Percentiles rank a stretch among this genome's conserved stretches.
Evolutionary conservation across 108 stramenopile genomes (phyloP).

Genomic region (Pseudonitzschia pungens): DNA sequence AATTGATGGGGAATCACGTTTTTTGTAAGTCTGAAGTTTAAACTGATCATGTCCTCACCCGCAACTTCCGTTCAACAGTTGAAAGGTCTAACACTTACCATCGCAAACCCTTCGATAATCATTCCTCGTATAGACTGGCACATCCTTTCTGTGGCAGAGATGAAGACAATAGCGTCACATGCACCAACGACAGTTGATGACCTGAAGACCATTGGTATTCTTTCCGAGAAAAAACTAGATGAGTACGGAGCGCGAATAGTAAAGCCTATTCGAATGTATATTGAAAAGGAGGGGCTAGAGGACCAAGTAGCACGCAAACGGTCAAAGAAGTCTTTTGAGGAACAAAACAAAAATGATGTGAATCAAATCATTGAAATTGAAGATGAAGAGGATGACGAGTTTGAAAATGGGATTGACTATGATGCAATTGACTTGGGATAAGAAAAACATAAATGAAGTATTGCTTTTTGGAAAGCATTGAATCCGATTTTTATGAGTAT

Average conservation of each 20-base stretch:
- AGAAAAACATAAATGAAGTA: not conserved
- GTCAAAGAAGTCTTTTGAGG: not conserved
- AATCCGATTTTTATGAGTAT: too few species aligned
- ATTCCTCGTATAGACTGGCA: conserved; percentile 64
- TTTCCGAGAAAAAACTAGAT: conserved; percentile 72
- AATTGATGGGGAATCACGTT: conserved; percentile 66
- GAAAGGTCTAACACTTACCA: not conserved
- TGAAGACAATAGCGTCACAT: conserved; percentile 63
- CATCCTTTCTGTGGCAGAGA: conserved; percentile 64
- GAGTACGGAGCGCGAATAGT: conserved; percentile 83
- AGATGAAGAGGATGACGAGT: conserved; percentile 44
- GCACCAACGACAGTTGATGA: conserved; percentile 75
- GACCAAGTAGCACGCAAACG: conserved; percentile 25
- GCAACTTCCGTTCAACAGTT: not conserved
- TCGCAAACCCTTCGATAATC: not conserved
- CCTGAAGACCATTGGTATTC: conserved; percentile 51
- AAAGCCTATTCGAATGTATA: conserved; percentile 56
- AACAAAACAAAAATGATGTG: not conserved
- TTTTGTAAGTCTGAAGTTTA: conserved; percentile 55
- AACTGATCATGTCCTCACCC: not conserved
- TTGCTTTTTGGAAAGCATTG: not conserved
- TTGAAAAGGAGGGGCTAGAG: conserved; percentile 59
- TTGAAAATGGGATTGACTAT: conserved; percentile 54
- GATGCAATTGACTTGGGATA: conserved; percentile 31
- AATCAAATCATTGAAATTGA: conserved; percentile 21